Conservation (phyloP, 805 yeast genomes). For the Hanseniaspora valbyensis region DNA sequence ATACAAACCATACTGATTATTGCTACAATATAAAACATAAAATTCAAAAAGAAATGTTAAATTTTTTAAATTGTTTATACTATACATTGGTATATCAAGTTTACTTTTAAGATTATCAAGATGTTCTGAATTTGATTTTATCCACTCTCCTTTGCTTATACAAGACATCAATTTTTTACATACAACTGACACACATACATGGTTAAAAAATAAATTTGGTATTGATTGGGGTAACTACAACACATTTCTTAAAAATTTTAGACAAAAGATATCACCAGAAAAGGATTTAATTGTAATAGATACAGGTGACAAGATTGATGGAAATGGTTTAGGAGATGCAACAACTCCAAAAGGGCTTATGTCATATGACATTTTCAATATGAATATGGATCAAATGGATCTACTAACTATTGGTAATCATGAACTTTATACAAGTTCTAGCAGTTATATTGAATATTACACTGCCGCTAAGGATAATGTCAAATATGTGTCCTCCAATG, state of each 20-base stretch:
- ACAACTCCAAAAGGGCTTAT: conserved; percentile 59
- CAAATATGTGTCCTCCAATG: conserved; percentile 61
- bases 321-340: conserved; percentile 79
- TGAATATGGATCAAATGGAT: conserved; percentile 49
- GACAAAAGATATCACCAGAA: conserved; percentile 31
- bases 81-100: neutral
- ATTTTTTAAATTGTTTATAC: too few relatives aligned
- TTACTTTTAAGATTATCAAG: neutral
- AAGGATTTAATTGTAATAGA: conserved; percentile 67
- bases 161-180: conserved; percentile 77
- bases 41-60: too few relatives aligned
- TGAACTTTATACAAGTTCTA: conserved; percentile 63
- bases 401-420: conserved; percentile 82
- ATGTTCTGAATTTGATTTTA: neutral
- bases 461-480: conserved; percentile 47
- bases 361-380: conserved; percentile 52
- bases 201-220: conserved; percentile 69
- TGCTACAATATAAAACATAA: too few relatives aligned
- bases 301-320: conserved; percentile 91
- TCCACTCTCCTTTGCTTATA: conserved; percentile 38
- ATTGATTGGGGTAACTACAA: conserved; percentile 91
- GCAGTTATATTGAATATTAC: conserved; percentile 55
- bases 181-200: conserved; percentile 95
- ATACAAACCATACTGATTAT: too few relatives aligned
- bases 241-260: conserved; percentile 50